Base-by-base conservation (phyloP, 2,329 filamentous ascomycete species). In the Penicillium hesseltinei region DNA sequence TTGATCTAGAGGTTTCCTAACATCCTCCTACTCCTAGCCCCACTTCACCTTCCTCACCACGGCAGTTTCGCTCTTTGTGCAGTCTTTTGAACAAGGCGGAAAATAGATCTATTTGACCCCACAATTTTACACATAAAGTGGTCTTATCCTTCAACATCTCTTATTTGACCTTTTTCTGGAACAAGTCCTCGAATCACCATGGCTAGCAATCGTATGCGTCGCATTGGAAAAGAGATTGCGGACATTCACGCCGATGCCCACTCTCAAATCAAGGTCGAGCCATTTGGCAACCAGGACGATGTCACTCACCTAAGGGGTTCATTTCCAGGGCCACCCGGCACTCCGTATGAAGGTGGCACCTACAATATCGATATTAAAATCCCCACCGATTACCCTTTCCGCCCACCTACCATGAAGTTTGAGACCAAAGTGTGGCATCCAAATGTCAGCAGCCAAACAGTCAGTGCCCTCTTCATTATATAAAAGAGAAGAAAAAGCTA, bases 391-490 rank as follows among this genome's bases (percentile, higher is more conserved):
- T 99, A 99, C 70, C 94, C 94, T 0, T 99, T 99, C 79, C 89
- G 92, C 66, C 91, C 93, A 4, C 94, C 94, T 5, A 75, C 85
- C 58, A 97, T 99, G 89, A 88, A 86, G 68, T 97, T 97, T 71
- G 84, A 88, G 63, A 99, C 94, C 62, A 92, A 88, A 75, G 88
- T 97, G 66, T 99, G 92, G 92, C 94, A 99, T 74, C 94, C 94
- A 35, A 99, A 99, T 71, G 86, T 99, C 77, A 95, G 90, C 81
- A 93, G 89, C 69, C 89, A 94, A 73, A 97, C 92, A 40, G 92
- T 96, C 78, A 70, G 87, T 81, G 19, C 9, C 21, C 38, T 44
- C 54, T 38, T 42, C n/a, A 3, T 8, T 10, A 29, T 15, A 5
- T 33, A 19, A 10, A n/a, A 39, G 45, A 45, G 15, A 10, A 47